Conservation (phyloP, 495 filamentous ascomycete species). For the Melanomma pulvis-pyrius region DNA sequence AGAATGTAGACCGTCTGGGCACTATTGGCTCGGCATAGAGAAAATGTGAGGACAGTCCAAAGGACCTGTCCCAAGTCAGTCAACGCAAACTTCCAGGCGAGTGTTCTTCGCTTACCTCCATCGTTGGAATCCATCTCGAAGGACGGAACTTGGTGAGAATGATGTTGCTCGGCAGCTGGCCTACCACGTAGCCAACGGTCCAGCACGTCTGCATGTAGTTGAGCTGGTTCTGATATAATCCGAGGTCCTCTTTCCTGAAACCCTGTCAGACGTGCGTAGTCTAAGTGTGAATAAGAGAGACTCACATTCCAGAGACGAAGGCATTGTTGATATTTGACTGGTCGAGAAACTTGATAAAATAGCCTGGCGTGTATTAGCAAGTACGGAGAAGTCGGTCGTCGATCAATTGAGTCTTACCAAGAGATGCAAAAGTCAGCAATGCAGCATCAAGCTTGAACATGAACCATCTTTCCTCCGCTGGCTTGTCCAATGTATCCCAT, state of each 20-base stretch:
- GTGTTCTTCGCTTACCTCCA: too few species aligned
- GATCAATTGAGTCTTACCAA: neutral
- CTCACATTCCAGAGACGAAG: constrained; percentile 49
- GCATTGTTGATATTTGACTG: constrained; percentile 62
- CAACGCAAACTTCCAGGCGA: too few species aligned
- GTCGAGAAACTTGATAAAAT: constrained; percentile 64
- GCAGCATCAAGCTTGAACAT: constrained; percentile 38
- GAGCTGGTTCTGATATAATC: constrained; percentile 34
- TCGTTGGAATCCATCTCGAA: constrained; percentile 62
- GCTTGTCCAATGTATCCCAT: constrained; percentile 36
- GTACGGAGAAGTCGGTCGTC: neutral
- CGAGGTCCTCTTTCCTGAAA: constrained; percentile 37
- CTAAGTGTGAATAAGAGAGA: neutral
- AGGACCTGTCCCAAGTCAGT: too few species aligned
- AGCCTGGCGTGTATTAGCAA: constrained; percentile 31
- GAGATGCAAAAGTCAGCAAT: constrained; percentile 35
- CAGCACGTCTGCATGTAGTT: constrained; percentile 52
- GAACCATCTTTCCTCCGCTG: constrained; percentile 31
- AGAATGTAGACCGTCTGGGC: constrained; percentile 11
- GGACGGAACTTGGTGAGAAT: constrained; percentile 59
- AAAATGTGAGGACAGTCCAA: constrained; percentile 35
- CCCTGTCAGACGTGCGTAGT: neutral
- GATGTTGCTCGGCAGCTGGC: constrained; percentile 64
- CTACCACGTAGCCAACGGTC: constrained; percentile 67
- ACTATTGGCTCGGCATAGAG: constrained; percentile 9